phyloP scores from a whole-genome alignment of 257 asterid genomes.

The Salvia rosmarinus region DNA sequence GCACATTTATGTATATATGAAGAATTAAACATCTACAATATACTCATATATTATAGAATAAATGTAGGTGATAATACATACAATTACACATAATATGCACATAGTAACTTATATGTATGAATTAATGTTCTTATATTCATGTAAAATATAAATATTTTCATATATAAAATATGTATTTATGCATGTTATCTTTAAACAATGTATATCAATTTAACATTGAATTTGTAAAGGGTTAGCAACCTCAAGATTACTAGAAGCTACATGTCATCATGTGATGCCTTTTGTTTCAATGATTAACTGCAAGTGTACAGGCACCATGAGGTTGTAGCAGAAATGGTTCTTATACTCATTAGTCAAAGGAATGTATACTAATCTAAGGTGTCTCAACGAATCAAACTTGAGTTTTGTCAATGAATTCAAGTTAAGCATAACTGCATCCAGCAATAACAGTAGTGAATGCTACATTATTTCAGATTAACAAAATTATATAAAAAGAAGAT shows the following conservation, averaged over 20 bases:
- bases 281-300: not conserved
- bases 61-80: too few relatives aligned
- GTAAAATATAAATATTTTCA: too few relatives aligned
- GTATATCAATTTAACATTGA: not conserved
- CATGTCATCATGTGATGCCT: not conserved
- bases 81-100: not conserved
- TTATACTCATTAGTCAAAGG: not conserved
- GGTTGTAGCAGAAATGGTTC: not conserved
- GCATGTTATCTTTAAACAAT: not conserved
- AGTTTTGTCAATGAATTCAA: not conserved
- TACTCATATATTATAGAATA: too few relatives aligned
- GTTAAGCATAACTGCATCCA: not conserved
- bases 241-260: not conserved
- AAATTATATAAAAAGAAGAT: not conserved
- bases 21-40: too few relatives aligned
- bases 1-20: not conserved
- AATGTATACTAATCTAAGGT: constrained; percentile 14
- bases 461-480: constrained; percentile 14
- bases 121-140: too few relatives aligned
- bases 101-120: not conserved
- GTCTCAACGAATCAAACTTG: constrained; percentile 15
- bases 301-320: not conserved
- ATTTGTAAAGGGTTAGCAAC: not conserved
- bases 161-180: too few relatives aligned
- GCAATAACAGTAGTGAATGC: not conserved